Conservation (phyloP, 805 yeast species). For the Naumovozyma baii region DNA sequence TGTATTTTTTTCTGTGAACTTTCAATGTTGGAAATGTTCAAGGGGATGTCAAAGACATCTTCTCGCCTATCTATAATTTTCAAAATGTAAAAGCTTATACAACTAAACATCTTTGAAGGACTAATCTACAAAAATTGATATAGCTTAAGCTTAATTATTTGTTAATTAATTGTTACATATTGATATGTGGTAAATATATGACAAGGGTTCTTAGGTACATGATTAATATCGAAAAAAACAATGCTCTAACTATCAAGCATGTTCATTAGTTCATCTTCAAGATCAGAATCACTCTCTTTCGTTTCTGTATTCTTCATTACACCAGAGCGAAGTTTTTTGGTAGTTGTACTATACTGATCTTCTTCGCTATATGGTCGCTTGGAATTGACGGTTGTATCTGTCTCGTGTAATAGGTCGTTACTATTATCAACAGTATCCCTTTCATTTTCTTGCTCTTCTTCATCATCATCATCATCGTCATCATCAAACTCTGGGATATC, state of each 20-base stretch:
- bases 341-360: conserved; percentile 4
- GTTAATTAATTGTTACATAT: too few relatives aligned
- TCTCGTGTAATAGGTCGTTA: conserved; percentile 1
- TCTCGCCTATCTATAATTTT: too few relatives aligned
- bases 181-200: too few relatives aligned
- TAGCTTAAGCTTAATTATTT: too few relatives aligned
- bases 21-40: not conserved
- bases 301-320: conserved; percentile 5
- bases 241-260: conserved; percentile 13
- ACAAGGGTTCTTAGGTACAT: too few relatives aligned
- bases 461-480: conserved; percentile 19
- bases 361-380: not conserved
- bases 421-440: too few relatives aligned
- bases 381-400: not conserved
- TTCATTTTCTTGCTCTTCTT: conserved; percentile 7
- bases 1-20: too few relatives aligned
- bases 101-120: too few relatives aligned
- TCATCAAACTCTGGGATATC: conserved; percentile 24
- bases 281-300: conserved; percentile 21
- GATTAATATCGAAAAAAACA: too few relatives aligned
- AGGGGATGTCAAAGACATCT: not conserved
- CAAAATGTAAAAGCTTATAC: too few relatives aligned
- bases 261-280: conserved; percentile 26
- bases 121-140: too few relatives aligned
- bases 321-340: conserved; percentile 1